These are phyloP conservation scores for Cercophora samala DNA, from an alignment of 495 filamentous ascomycete species.

Conservation along the genomic window DNA sequence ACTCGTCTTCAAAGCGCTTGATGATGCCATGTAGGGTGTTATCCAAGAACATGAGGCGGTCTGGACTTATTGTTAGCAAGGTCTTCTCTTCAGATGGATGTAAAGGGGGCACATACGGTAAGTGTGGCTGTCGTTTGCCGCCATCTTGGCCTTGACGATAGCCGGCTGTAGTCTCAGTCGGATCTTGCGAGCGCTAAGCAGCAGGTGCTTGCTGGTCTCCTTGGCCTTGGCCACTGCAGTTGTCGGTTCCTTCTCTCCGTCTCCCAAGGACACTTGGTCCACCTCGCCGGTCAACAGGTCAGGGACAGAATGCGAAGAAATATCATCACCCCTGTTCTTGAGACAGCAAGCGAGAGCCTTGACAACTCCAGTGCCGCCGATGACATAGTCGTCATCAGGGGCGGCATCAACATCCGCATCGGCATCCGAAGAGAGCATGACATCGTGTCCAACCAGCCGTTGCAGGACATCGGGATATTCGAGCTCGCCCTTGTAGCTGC, in stretches of 20 bases:
- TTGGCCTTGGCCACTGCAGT: conserved; percentile 62
- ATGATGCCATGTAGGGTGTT: conserved; percentile 87
- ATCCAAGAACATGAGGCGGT: conserved; percentile 84
- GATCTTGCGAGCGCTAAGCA: conserved; percentile 84
- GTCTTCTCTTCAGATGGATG: neutral
- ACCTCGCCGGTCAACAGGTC: conserved; percentile 42
- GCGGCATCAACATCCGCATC: conserved; percentile 68
- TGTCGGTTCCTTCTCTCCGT: conserved; percentile 11
- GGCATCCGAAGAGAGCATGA: conserved; percentile 50
- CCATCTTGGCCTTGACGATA: conserved; percentile 64
- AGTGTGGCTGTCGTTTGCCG: conserved; percentile 54
- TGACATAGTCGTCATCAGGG: conserved; percentile 90
- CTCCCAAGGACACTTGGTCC: conserved; percentile 15
- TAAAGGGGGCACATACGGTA: conserved; percentile 61
- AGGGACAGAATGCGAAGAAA: conserved; percentile 46
- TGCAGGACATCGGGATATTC: conserved; percentile 54
- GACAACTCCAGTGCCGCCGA: conserved; percentile 91
- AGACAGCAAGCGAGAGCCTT: conserved; percentile 90
- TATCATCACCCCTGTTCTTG: conserved; percentile 64
- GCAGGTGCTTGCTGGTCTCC: conserved; percentile 85
- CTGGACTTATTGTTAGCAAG: conserved; percentile 42
- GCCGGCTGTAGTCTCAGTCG: conserved; percentile 79
- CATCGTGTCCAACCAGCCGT: conserved; percentile 60
- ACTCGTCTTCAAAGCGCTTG: conserved; percentile 91
- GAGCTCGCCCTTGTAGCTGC: conserved; percentile 32